These are phyloP conservation scores for Fusarium fujikuroi DNA, from an alignment of 2,329 filamentous ascomycete species.

Conservation along the genomic window DNA sequence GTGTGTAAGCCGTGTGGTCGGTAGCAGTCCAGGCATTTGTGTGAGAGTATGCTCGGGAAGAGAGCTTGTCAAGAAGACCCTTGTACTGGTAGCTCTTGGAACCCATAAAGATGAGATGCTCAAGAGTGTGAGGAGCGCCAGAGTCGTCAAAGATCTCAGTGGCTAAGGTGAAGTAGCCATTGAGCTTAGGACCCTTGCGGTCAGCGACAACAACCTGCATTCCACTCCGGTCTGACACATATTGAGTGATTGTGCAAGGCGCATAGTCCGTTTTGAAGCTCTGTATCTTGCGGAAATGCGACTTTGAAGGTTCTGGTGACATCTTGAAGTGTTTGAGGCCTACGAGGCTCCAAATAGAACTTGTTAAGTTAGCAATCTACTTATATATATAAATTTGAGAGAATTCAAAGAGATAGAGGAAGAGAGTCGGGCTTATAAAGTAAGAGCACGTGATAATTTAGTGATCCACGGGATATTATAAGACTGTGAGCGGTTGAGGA, in stretches of 20 bases:
- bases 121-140: conserved; percentile 87
- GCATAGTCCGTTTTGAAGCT: conserved; percentile 91
- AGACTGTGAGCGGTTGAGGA: neutral
- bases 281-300: conserved; percentile 84
- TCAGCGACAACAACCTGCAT: conserved; percentile 95
- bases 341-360: conserved; percentile 34
- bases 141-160: conserved; percentile 99
- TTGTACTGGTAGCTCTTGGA: conserved; percentile 95
- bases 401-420: neutral
- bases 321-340: conserved; percentile 53
- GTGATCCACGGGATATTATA: neutral
- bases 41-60: conserved; percentile 89
- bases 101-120: conserved; percentile 87
- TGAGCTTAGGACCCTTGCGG: conserved; percentile 92
- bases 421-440: neutral
- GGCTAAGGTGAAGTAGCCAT: conserved; percentile 93
- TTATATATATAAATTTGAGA: neutral
- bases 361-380: conserved; percentile 26
- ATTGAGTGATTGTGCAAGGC: conserved; percentile 87
- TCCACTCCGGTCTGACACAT: conserved; percentile 93
- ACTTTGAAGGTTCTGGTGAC: conserved; percentile 60
- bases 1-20: conserved; percentile 94
- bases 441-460: neutral
- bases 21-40: conserved; percentile 98
- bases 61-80: conserved; percentile 92